These are phyloP conservation scores for Caryopteris hybrid DNA, from an alignment of 305 asterid genomes.

Conservation along the genomic window DNA sequence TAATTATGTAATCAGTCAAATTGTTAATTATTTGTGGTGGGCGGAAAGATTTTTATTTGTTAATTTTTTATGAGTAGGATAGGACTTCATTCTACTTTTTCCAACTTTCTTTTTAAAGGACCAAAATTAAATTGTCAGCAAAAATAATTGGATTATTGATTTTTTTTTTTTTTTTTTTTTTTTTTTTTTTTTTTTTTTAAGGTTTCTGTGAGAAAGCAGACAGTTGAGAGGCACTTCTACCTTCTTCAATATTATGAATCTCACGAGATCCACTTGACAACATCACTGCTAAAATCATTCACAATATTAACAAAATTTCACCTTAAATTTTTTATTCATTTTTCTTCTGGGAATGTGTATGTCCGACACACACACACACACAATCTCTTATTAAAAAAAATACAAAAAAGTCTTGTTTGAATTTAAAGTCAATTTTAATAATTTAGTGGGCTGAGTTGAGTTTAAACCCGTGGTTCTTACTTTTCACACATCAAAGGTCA, in stretches of 20 bases:
- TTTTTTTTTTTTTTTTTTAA: neutral
- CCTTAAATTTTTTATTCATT: too few species aligned
- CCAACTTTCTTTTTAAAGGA: neutral
- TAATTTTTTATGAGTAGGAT: neutral
- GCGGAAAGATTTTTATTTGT: neutral
- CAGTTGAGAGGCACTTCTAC: conserved; percentile 19
- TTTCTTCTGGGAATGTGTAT: too few species aligned
- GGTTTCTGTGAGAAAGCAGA: neutral
- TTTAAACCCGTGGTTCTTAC: too few species aligned
- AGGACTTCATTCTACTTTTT: conserved; percentile 4
- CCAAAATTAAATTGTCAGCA: neutral
- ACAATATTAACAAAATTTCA: too few species aligned
- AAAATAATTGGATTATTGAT: neutral
- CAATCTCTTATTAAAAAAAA: too few species aligned
- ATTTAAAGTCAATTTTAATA: too few species aligned
- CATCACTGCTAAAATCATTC: neutral
- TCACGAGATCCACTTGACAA: conserved; percentile 31
- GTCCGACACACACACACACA: too few species aligned
- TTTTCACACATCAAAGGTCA: too few species aligned
- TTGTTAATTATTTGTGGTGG: neutral
- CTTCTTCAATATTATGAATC: conserved; percentile 14
- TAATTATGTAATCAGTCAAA: too few species aligned
- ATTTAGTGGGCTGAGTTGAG: too few species aligned
- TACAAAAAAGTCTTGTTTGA: too few species aligned
- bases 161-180: neutral